phyloP scores from a whole-genome alignment of 2,329 filamentous ascomycete species.

The Pseudogymnoascus sp. region DNA sequence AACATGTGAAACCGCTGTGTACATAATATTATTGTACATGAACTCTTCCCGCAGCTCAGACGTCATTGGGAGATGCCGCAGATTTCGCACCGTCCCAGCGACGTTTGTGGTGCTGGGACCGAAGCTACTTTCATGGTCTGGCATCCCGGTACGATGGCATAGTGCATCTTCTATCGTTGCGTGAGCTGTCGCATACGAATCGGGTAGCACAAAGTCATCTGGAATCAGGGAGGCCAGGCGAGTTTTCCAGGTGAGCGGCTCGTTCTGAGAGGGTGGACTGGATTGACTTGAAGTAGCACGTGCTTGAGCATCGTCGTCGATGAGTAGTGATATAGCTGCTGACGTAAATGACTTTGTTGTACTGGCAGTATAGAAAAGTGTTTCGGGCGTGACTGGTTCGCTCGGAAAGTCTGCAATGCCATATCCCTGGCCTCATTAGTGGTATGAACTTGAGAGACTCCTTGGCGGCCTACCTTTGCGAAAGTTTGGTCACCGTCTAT shows the following conservation, averaged over 20 bases:
- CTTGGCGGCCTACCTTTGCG: slow-evolving; percentile 29
- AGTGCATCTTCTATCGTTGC: slow-evolving; percentile 49
- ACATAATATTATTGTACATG: slow-evolving; percentile 47
- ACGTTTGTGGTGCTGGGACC: slow-evolving; percentile 28
- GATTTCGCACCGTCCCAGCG: slow-evolving; percentile 34
- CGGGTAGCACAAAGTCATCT: slow-evolving; percentile 45
- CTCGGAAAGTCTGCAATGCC: slow-evolving; percentile 32
- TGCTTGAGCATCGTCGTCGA: slow-evolving; percentile 36
- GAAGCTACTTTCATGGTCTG: slow-evolving; percentile 35
- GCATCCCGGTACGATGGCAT: slow-evolving; percentile 44
- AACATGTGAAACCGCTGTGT: slow-evolving; percentile 36
- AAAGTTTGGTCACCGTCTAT: slow-evolving; percentile 38
- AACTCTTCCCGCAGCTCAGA: slow-evolving; percentile 38
- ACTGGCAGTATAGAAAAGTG: slow-evolving; percentile 48
- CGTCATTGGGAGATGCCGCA: slow-evolving; percentile 39
- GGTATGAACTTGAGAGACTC: neutral
- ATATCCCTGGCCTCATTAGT: slow-evolving; percentile 29
- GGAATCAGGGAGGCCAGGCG: slow-evolving; percentile 40
- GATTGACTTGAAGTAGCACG: slow-evolving; percentile 27
- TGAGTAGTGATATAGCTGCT: slow-evolving; percentile 42
- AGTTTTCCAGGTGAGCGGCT: slow-evolving; percentile 34
- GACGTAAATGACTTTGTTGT: slow-evolving; percentile 50
- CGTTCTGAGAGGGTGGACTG: neutral
- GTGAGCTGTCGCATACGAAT: slow-evolving; percentile 39
- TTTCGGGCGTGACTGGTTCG: slow-evolving; percentile 37